These are phyloP conservation scores for Aspergillus homomorphus DNA, from an alignment of 495 filamentous ascomycete species.

Conservation along the genomic window DNA sequence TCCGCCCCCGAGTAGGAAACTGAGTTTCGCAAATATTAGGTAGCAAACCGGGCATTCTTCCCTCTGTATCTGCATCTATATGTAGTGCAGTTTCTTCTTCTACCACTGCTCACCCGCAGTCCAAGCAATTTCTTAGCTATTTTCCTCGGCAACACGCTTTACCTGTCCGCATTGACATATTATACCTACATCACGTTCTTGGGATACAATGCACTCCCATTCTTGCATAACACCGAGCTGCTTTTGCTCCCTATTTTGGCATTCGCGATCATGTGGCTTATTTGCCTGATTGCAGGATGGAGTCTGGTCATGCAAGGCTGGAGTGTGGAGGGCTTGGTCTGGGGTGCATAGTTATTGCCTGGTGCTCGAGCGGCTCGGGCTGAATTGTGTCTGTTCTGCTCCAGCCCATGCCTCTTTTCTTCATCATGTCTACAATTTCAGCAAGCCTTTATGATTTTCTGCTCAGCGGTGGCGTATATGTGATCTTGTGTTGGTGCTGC, in stretches of 20 bases:
- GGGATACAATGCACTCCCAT: slow-evolving; percentile 72
- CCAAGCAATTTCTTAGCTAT: slow-evolving; percentile 54
- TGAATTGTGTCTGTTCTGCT: background rate
- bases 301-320: slow-evolving; percentile 44
- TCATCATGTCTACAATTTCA: background rate
- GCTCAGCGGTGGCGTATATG: slow-evolving; percentile 18
- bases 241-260: slow-evolving; percentile 61
- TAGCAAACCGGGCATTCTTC: slow-evolving; percentile 71
- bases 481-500: background rate
- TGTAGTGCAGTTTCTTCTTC: slow-evolving; percentile 68
- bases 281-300: slow-evolving; percentile 55
- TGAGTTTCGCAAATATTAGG: slow-evolving; percentile 32
- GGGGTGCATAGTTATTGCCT: slow-evolving; percentile 33
- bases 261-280: slow-evolving; percentile 59
- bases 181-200: slow-evolving; percentile 72
- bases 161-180: slow-evolving; percentile 65
- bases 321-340: slow-evolving; percentile 44
- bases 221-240: slow-evolving; percentile 70
- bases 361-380: background rate
- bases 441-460: background rate
- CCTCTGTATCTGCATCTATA: slow-evolving; percentile 72
- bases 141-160: slow-evolving; percentile 68
- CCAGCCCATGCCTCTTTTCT: background rate
- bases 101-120: slow-evolving; percentile 53
- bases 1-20: too few relatives aligned